phyloP scores from a whole-genome alignment of 202 grass and related monocot genomes.

The Schoenoplectus tabernaemontani region DNA sequence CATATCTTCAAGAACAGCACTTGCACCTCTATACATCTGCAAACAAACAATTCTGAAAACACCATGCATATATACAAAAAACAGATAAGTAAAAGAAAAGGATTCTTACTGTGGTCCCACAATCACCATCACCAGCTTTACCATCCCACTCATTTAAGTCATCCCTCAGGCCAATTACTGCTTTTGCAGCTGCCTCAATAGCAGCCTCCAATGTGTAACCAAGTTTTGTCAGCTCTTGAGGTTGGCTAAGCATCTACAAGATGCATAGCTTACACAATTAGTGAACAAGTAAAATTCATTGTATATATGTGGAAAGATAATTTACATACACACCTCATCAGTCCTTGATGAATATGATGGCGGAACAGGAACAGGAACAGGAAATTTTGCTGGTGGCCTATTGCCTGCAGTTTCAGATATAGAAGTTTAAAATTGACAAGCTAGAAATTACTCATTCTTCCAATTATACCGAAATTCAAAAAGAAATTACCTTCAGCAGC shows the following conservation, averaged over 20 bases:
- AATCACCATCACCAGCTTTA: slow-evolving; percentile 98
- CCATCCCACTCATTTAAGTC: slow-evolving; percentile 89
- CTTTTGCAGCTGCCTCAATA: slow-evolving; percentile 76
- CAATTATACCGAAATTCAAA: not conserved
- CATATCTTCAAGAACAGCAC: slow-evolving; percentile 94
- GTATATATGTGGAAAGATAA: slow-evolving; percentile 22
- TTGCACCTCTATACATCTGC: slow-evolving; percentile 95
- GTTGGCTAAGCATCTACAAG: slow-evolving; percentile 43
- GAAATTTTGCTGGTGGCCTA: slow-evolving; percentile 71
- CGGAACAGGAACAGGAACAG: slow-evolving; percentile 80
- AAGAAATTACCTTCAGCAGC: slow-evolving; percentile 66
- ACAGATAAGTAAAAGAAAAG: slow-evolving; percentile 4
- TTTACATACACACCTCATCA: slow-evolving; percentile 52
- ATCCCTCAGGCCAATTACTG: slow-evolving; percentile 67
- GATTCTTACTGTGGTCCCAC: slow-evolving; percentile 79
- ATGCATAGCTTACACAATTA: slow-evolving; percentile 13
- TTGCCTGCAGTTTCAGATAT: slow-evolving; percentile 47
- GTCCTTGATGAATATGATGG: slow-evolving; percentile 55
- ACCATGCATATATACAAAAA: not conserved
- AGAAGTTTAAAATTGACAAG: not conserved
- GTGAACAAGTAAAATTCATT: slow-evolving; percentile 4
- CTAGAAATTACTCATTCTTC: not conserved
- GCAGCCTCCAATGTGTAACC: slow-evolving; percentile 62
- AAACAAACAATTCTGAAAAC: slow-evolving; percentile 19
- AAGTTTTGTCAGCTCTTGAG: slow-evolving; percentile 63